Base-by-base conservation (phyloP, 1,284 basidiomycete species). In the Malassezia dermatis region DNA sequence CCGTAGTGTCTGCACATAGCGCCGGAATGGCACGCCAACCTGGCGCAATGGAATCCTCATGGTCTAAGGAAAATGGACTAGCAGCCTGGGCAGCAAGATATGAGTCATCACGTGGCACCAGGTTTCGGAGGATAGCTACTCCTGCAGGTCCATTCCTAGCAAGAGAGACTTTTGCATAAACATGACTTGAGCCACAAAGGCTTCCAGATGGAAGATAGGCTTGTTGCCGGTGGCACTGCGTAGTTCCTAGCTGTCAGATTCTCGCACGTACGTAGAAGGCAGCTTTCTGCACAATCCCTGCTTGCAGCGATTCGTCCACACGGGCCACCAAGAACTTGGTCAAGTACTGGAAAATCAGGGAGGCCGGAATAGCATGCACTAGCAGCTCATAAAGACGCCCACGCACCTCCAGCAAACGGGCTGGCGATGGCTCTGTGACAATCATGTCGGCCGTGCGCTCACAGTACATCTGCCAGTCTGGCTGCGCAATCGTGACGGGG, bases 391-490 rank as follows among this genome's bases (percentile, higher is more conserved):
- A 99, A 48, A 96, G 81, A 77, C 93, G 95, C 32, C 82, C 81
- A 51, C 94, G 82, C 10, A 96, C 86, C 69, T 89, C 88, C 80
- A 96, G 86, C 47, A 98, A 83, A 52, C 84, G 83, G 56, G 85
- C 83, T 12, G 94, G 89, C n/a, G 84, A 83, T 76, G 96, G 94
- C 68, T 95, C 89, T 62, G 83, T 80, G n/a, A 96, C 78, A 64
- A 98, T 93, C 67, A 87, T 76, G 73, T 93, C 88, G n/a, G 88
- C 91, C 12, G 95, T 85, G 74, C 90, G 89, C 63, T 84, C 80
- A 65, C 89, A 91, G 73, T 95, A 98, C n/a, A 86, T 86, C 76
- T 99, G 93, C 94, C 94, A 99, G 71, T 99, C 94, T 12, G 94
- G 91, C 76, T 94, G 89, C 13, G 91, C 77, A 12, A 78, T 89